Evolutionary conservation across 305 asterid genomes (phyloP), one percentile per base, ranked within the genome.

Genomic region (Nicotiana rustica): DNA sequence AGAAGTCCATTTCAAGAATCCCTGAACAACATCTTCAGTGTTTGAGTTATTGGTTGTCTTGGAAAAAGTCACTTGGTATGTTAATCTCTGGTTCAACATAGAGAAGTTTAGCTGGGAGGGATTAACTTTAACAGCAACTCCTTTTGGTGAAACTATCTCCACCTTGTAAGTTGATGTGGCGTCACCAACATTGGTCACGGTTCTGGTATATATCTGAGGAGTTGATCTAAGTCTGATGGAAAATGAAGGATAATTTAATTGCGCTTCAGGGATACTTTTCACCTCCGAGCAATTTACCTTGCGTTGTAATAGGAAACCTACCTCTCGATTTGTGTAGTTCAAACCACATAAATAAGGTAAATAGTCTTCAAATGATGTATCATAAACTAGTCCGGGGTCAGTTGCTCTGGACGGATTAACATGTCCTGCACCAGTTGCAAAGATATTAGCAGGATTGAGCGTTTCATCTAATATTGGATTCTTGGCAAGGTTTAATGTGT

Each of bases 351-450:
- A 59, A 60, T 88, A 89, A 13, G 92, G 87, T 18, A 88, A 3
- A 80, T 91, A 90, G 67, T 89, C 92, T 2, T 81, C 31, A 0
- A 90, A 86, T 4, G 80, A 31, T 10, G 85, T 78, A 70, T 91
- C 93, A 19, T 92, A 92, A 3, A 92, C 36, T 10, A 92, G 85
- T 18, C 96, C 93, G 0, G 93, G 96, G 75, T 91, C 87, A 33
- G 21, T 86, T 25, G 93, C 91, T 77, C 82, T 77, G 0, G 89
- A 60, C 5, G 92, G 93, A 38, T 92, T 92, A 6, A 90, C 92
- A 64, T 88, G 95, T 6, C 96, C 94, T 2, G 95, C 81, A 7
- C 93, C 92, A 0, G 67, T 87, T 14, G 92, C 88, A 0, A 89
- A 88, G 1, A 88, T 57, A 68, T 81, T 29, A 1, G 95, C 93